These are phyloP conservation scores for Sclerotinia borealis DNA, from an alignment of 2,329 filamentous ascomycete species.

Conservation along the genomic window DNA sequence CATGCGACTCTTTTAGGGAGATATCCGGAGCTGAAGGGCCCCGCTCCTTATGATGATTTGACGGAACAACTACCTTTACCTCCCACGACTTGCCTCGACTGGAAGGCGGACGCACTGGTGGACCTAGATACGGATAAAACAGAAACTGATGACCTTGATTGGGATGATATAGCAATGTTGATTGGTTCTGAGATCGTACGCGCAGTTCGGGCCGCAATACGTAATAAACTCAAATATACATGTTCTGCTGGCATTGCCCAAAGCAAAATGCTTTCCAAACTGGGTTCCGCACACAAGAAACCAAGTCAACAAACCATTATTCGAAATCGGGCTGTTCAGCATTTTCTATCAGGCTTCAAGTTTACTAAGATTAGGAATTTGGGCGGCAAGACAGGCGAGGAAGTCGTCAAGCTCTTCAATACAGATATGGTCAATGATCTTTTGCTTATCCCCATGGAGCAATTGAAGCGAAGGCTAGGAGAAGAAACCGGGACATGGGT, in stretches of 20 bases:
- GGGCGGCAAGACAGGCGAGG: slow-evolving; percentile 90
- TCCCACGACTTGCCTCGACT: slow-evolving; percentile 68
- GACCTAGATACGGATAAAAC: slow-evolving; percentile 67
- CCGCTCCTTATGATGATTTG: slow-evolving; percentile 67
- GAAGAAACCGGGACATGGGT: slow-evolving; percentile 84
- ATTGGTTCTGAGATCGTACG: slow-evolving; percentile 87
- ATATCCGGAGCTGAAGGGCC: slow-evolving; percentile 65
- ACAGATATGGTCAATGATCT: slow-evolving; percentile 76
- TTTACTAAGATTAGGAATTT: slow-evolving; percentile 92
- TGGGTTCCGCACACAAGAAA: slow-evolving; percentile 87
- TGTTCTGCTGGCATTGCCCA: slow-evolving; percentile 83
- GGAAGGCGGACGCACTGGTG: slow-evolving; percentile 75
- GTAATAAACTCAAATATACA: slow-evolving; percentile 71
- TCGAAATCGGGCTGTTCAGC: slow-evolving; percentile 70
- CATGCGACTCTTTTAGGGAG: slow-evolving; percentile 67
- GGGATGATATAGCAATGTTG: slow-evolving; percentile 87
- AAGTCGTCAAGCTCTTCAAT: slow-evolving; percentile 72
- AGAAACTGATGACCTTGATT: slow-evolving; percentile 80
- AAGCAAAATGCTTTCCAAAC: slow-evolving; percentile 94
- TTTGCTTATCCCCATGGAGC: slow-evolving; percentile 63
- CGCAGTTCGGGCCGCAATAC: slow-evolving; percentile 63
- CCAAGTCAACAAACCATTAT: slow-evolving; percentile 94
- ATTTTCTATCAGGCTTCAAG: slow-evolving; percentile 79
- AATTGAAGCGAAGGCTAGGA: slow-evolving; percentile 70
- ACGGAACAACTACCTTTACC: slow-evolving; percentile 68